Evolutionary conservation across 2,329 filamentous ascomycete species (phyloP).

Genomic region (Ramularia collo-cygni): DNA sequence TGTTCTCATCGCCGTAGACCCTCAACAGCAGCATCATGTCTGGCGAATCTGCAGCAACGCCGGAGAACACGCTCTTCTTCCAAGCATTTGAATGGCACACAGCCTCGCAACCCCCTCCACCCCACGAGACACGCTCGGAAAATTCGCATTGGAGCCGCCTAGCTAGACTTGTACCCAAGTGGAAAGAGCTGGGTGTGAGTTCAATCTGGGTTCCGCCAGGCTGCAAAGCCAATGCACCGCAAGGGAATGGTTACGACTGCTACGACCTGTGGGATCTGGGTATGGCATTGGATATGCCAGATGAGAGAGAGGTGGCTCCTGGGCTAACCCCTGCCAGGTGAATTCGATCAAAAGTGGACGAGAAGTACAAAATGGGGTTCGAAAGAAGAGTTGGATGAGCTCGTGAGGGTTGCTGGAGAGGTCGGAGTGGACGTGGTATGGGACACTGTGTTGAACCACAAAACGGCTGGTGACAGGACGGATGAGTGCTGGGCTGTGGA

Average conservation of each 20-base stretch:
- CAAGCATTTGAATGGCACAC: conserved; percentile 70
- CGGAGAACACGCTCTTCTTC: conserved; percentile 47
- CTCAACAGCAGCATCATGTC: too few relatives aligned
- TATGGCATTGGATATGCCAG: too few relatives aligned
- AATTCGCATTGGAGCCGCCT: conserved; percentile 41
- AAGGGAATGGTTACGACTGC: conserved; percentile 61
- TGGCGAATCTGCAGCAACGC: too few relatives aligned
- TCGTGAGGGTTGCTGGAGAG: conserved; percentile 42
- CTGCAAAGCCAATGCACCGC: conserved; percentile 57
- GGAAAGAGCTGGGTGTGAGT: conserved; percentile 50
- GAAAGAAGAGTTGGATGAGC: conserved; percentile 51
- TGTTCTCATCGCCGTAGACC: conserved; percentile 7
- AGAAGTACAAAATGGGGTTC: conserved; percentile 62
- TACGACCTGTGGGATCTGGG: conserved; percentile 60
- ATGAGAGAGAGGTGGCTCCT: too few relatives aligned
- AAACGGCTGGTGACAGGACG: conserved; percentile 59
- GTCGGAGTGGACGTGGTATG: conserved; percentile 54
- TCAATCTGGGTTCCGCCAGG: conserved; percentile 63
- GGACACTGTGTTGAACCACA: conserved; percentile 68
- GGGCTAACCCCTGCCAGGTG: too few relatives aligned
- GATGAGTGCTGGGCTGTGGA: conserved; percentile 58
- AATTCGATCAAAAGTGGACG: conserved; percentile 64
- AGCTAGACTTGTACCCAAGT: conserved; percentile 19
- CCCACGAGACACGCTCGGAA: conserved; percentile 15
- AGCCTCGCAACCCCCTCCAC: too few relatives aligned